These are phyloP conservation scores for Umbelopsis isabellina DNA, from an alignment of 192 early-diverging fungal species.

Conservation along the genomic window DNA sequence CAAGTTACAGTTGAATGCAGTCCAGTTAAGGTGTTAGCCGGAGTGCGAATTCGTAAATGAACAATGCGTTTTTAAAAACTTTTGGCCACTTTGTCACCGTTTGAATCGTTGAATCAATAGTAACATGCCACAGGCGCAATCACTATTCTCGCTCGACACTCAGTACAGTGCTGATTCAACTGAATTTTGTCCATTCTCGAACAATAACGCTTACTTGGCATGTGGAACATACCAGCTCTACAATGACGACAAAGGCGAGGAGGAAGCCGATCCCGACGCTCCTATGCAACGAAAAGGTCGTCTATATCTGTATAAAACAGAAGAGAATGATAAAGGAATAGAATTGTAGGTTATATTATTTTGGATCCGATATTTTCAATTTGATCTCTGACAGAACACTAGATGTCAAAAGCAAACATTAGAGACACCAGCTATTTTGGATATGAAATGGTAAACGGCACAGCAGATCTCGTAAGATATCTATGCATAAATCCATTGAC, in stretches of 20 bases:
- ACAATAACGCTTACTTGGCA: constrained; percentile 50
- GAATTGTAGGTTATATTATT: constrained; percentile 30
- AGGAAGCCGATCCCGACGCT: constrained; percentile 29
- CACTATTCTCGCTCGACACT: constrained; percentile 61
- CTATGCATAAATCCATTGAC: background rate
- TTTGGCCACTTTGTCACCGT: background rate
- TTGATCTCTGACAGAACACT: constrained; percentile 1
- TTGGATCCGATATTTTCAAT: background rate
- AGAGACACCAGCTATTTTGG: constrained; percentile 68
- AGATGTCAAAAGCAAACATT: constrained; percentile 54
- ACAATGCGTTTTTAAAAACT: background rate
- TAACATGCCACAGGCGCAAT: constrained; percentile 24
- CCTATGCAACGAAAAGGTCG: constrained; percentile 65
- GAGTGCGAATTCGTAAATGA: background rate
- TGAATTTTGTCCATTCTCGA: constrained; percentile 68
- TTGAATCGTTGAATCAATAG: background rate
- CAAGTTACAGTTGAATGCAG: background rate
- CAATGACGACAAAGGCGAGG: constrained; percentile 39
- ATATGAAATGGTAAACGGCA: constrained; percentile 66
- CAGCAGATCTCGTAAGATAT: too few species aligned
- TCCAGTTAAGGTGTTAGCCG: background rate
- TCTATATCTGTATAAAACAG: constrained; percentile 62
- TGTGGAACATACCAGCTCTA: constrained; percentile 77
- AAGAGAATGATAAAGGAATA: constrained; percentile 38
- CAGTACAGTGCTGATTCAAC: constrained; percentile 72